Percentiles rank a stretch among this genome's conserved stretches.
phyloP scores from a whole-genome alignment of 768 basidiomycete species.

The Exsudoporus frostii region DNA sequence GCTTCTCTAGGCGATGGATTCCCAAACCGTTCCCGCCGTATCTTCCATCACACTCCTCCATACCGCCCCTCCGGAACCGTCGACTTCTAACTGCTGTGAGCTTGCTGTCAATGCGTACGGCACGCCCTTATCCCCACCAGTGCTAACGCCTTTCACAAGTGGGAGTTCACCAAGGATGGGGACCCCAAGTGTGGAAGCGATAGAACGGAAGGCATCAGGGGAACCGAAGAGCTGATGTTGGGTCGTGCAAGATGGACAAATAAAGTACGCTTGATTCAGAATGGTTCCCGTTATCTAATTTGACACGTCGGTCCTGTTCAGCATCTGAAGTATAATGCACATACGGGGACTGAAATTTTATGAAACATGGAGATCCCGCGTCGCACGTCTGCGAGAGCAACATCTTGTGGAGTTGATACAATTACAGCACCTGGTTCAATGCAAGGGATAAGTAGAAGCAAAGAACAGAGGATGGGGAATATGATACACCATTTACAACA shows the following conservation, averaged over 20 bases:
- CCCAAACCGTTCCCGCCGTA: slow-evolving; percentile 31
- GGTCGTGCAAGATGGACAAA: slow-evolving; percentile 68
- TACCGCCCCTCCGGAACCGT: slow-evolving; percentile 28
- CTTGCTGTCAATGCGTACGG: slow-evolving; percentile 42
- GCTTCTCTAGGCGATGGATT: slow-evolving; percentile 11
- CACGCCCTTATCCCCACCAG: slow-evolving; percentile 65
- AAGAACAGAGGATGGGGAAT: neutral
- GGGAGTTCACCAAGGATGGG: slow-evolving; percentile 79
- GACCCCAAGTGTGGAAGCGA: slow-evolving; percentile 55
- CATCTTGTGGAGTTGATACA: slow-evolving; percentile 93
- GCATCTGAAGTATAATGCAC: slow-evolving; percentile 23
- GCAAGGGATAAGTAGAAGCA: neutral
- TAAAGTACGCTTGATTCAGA: slow-evolving; percentile 84
- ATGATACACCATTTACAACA: slow-evolving; percentile 67
- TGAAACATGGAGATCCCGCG: slow-evolving; percentile 93
- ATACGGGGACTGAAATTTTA: slow-evolving; percentile 82
- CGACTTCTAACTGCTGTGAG: slow-evolving; percentile 10
- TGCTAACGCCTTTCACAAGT: slow-evolving; percentile 71
- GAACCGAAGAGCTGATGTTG: slow-evolving; percentile 70
- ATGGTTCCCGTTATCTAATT: slow-evolving; percentile 79
- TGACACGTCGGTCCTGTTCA: neutral
- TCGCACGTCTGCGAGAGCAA: slow-evolving; percentile 86
- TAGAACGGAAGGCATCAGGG: slow-evolving; percentile 56
- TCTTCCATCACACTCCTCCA: slow-evolving; percentile 34
- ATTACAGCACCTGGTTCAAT: slow-evolving; percentile 73